Evolutionary conservation across 106 monocot species (phyloP).

Genomic region (Dioscorea dumetorum): DNA sequence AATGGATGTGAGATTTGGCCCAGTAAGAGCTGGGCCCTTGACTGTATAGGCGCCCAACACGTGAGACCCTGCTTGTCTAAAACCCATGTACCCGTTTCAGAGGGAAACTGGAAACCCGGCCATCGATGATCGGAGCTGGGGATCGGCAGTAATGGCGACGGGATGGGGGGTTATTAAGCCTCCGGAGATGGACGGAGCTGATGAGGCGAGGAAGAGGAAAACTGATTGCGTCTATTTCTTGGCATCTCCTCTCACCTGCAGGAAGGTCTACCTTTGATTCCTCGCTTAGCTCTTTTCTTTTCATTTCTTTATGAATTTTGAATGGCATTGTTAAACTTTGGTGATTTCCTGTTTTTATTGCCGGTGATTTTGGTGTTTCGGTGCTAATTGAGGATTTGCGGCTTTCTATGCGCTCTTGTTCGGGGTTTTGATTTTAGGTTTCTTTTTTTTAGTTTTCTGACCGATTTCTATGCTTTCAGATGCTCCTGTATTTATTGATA

Average conservation of each 20-base stretch:
- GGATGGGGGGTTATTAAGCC: no score
- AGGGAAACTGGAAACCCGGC: no score
- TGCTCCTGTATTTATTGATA: neutral
- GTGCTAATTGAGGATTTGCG: neutral
- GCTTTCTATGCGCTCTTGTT: no score
- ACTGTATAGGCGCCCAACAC: no score
- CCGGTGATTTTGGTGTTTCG: neutral
- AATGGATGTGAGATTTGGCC: no score
- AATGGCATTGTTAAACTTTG: neutral
- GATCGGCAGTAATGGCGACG: no score
- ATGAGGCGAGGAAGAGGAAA: constrained; percentile 27
- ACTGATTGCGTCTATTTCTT: constrained; percentile 57
- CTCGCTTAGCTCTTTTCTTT: neutral
- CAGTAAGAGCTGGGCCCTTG: no score
- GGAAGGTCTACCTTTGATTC: constrained; percentile 22
- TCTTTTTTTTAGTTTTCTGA: neutral
- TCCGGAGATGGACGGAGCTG: constrained; percentile 12
- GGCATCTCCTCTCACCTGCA: constrained; percentile 60
- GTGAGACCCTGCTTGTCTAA: no score
- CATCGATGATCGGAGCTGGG: no score
- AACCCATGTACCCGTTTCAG: no score
- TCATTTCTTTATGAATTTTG: neutral
- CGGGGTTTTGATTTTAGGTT: neutral
- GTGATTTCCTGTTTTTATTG: neutral
- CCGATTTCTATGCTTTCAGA: neutral